A percentile compares a stretch with the other conserved stretches of the same genome.
Evolutionary conservation across 2,329 filamentous ascomycete genomes (phyloP).

Genomic region (Botryotinia globosa): DNA sequence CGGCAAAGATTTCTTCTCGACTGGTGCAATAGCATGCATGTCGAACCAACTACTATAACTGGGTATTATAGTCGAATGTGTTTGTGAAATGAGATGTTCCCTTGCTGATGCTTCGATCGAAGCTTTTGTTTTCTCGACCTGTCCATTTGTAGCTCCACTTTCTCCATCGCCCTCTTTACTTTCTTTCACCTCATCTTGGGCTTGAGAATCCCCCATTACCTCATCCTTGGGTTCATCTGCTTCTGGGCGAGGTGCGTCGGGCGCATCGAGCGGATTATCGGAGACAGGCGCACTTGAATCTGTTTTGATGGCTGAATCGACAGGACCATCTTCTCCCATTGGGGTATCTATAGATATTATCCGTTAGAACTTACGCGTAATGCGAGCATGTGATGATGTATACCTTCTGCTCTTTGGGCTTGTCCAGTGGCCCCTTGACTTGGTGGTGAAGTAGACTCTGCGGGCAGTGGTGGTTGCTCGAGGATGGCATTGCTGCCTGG

Average conservation of each 20-base stretch:
- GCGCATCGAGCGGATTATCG: constrained; percentile 68
- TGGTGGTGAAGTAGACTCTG: constrained; percentile 39
- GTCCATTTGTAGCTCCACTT: constrained; percentile 50
- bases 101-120: constrained; percentile 81
- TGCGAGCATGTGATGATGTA: constrained; percentile 22
- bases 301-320: constrained; percentile 55
- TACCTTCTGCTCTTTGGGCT: constrained; percentile 48
- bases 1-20: constrained; percentile 91
- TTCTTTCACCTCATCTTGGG: constrained; percentile 50
- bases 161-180: constrained; percentile 44
- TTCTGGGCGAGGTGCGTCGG: constrained; percentile 61
- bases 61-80: constrained; percentile 91
- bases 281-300: constrained; percentile 53
- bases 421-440: constrained; percentile 36
- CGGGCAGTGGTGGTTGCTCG: constrained; percentile 53
- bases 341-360: constrained; percentile 53
- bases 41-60: constrained; percentile 99
- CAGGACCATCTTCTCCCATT: constrained; percentile 53
- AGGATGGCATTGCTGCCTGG: constrained; percentile 56
- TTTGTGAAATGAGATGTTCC: constrained; percentile 88
- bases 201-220: constrained; percentile 69
- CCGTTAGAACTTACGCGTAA: constrained; percentile 14
- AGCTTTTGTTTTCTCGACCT: constrained; percentile 69
- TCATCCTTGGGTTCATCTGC: constrained; percentile 66
- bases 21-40: constrained; percentile 86